Evolutionary conservation across 73 alveolate species (phyloP), one percentile per base, ranked within the genome.

Genomic region (Paramecium tetraurelia): DNA sequence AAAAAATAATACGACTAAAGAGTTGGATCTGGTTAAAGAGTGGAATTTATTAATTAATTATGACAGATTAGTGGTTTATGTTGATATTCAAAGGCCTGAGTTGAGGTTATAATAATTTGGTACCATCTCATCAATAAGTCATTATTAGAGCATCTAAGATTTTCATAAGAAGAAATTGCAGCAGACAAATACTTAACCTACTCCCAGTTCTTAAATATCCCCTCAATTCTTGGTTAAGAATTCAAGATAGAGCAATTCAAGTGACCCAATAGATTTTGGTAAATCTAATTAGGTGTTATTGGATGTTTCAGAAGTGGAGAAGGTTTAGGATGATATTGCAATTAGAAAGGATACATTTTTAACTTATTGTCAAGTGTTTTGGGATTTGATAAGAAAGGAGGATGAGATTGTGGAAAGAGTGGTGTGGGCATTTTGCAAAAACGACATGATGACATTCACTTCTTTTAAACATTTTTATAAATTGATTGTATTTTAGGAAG

Each of bases 321-420:
- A 20, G 18, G 40, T 20, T 14, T 44, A 22, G 10, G 70, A 44
- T 20, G 90, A 80, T 80, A 22, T 80, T 20, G 20, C n/a, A 16
- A 80, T 80, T 16, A 21, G 44, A 10, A 80, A 46, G 21, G 90
- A 80, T 48, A 80, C 90, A 20, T 80, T 80, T 44, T 48, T 80
- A 48, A 48, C 75, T 8, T 80, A 80, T 80, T 80, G 90, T 48
- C 12, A 41, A 46, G 57, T 80, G 5, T 80, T 80, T 80, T 80
- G 90, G 90, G 90, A 80, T 80, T 80, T 80, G 31, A 46, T 80
- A 24, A 40, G 90, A 22, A 80, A 80, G 50, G 90, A 80, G 29
- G 90, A 80, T 44, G 90, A 80, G 38, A 80, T 80, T 4, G 90
- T 80, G 20, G 90, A 80, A 41, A 40, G 90, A 27, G 57, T 80